A percentile compares a stretch with the other conserved stretches of the same genome.
These are phyloP conservation scores for Paramecium pentaurelia DNA, from an alignment of 73 alveolate genomes.

Conservation along the genomic window DNA sequence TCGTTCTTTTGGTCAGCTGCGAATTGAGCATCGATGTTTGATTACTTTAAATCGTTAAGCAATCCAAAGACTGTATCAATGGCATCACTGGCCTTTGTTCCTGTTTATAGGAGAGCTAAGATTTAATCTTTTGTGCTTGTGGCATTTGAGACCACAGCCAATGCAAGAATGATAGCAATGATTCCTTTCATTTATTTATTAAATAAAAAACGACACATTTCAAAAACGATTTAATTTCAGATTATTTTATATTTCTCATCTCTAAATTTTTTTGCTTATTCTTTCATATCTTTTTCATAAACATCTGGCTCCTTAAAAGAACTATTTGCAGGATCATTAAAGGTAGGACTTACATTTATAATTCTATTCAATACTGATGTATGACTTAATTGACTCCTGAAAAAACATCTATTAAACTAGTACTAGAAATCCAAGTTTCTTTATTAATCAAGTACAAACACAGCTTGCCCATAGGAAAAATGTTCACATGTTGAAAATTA, in stretches of 20 bases:
- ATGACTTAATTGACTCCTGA: not conserved
- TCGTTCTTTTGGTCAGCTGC: constrained; percentile 45
- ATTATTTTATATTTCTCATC: not conserved
- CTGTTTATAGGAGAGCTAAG: constrained; percentile 19
- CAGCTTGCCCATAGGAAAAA: not conserved
- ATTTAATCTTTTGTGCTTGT: constrained; percentile 32
- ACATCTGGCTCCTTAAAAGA: not conserved
- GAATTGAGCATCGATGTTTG: constrained; percentile 28
- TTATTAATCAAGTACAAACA: not conserved
- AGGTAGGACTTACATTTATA: not conserved
- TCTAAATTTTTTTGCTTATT: not conserved
- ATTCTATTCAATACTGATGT: not conserved
- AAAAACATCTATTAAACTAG: not conserved
- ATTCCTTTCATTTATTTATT: constrained; percentile 21
- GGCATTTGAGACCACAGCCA: constrained; percentile 5
- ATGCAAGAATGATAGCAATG: not conserved
- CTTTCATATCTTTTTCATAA: not conserved
- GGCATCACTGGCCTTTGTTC: constrained; percentile 52
- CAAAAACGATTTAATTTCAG: constrained; percentile 29
- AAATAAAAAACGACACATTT: not conserved
- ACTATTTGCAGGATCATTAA: not conserved
- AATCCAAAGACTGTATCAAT: constrained; percentile 38
- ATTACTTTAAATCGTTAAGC: constrained; percentile 13
- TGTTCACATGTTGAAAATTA: not conserved
- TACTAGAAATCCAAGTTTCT: not conserved